Evolutionary conservation across 768 basidiomycete species (phyloP), one percentile per base, ranked within the genome.

Genomic region (Lactifluus hygrophoroides): DNA sequence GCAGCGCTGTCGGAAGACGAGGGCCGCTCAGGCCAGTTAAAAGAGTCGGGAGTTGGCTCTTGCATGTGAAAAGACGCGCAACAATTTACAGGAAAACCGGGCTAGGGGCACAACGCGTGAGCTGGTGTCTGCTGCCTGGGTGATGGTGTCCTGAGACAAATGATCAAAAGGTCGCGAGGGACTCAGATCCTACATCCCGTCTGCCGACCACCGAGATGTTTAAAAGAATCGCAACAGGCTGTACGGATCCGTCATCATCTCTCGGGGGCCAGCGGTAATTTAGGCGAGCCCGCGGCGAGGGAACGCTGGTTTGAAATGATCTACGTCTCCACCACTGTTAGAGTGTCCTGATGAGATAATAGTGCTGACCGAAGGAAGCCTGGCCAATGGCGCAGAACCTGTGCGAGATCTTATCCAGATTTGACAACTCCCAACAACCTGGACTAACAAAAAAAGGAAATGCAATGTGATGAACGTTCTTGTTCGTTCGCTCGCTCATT

Each of bases 151-250:
- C 58, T 54, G 62, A 65, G 58, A 59, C 57, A 63, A 66, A 57
- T 69, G 70, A 71, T 71, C 69, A 69, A 59, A 52, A 65, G 64
- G 67, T 72, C 67, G 70, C 65, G 67, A 71, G 69, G 70, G 67
- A 65, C 66, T 64, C 57, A 61, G 66, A 67, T 70, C 66, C 59
- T 65, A 30, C 52, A 50, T 45, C 43, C 54, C 51, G 60, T 56
- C 56, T 51, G 55, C 46, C 49, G 44, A 60, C 55, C 51, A 59
- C 58, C 54, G 61, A 57, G 38, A 62, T 55, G 60, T 64, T 56
- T 63, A 57, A 62, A 64, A 60, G 59, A 64, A 57, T 57, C 46
- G 56, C 64, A 56, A 68, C 67, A 68, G 68, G 64, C 64, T 61
- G 64, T 65, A 53, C 63, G 50, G 48, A 62, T 56, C 57, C 56